Conservation (phyloP, 1,139 yeast species). For the Taphrina populina region DNA sequence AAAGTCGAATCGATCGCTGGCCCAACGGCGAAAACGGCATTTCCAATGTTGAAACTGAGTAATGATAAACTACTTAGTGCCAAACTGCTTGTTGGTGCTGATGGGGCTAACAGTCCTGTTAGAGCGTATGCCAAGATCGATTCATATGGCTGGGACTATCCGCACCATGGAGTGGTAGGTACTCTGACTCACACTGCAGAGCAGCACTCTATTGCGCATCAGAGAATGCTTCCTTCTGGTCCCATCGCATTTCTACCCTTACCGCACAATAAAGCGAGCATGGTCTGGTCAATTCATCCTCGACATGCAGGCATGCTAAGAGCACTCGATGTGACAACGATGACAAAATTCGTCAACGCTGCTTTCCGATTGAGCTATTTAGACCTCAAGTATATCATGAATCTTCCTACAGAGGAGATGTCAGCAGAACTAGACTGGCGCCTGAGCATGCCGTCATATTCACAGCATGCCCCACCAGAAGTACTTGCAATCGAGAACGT, state of each 20-base stretch:
- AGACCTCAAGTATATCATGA: conserved; percentile 75
- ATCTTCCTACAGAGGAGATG: conserved; percentile 54
- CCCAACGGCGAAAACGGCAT: conserved; percentile 62
- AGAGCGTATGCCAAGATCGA: conserved; percentile 76
- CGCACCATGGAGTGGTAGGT: conserved; percentile 87
- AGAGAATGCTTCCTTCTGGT: conserved; percentile 85
- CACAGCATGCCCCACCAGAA: conserved; percentile 60
- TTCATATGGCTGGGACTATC: conserved; percentile 89
- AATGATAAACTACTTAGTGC: conserved; percentile 66
- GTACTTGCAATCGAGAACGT: conserved; percentile 57
- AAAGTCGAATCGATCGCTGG: conserved; percentile 57
- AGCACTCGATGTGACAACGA: conserved; percentile 59
- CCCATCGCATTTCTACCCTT: conserved; percentile 89
- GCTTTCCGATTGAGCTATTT: conserved; percentile 74
- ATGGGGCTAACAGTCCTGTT: conserved; percentile 93
- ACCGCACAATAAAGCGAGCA: conserved; percentile 78
- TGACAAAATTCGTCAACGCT: conserved; percentile 75
- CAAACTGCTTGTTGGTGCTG: conserved; percentile 79
- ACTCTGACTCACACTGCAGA: conserved; percentile 65
- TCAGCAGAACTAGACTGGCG: conserved; percentile 71
- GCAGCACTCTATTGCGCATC: conserved; percentile 66
- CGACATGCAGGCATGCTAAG: conserved; percentile 65
- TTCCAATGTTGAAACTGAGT: conserved; percentile 76
- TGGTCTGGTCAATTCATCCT: conserved; percentile 91
- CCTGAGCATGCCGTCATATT: conserved; percentile 50